Conservation (phyloP, 2,329 filamentous ascomycete genomes). For the Fusarium tanahbumbuense region DNA sequence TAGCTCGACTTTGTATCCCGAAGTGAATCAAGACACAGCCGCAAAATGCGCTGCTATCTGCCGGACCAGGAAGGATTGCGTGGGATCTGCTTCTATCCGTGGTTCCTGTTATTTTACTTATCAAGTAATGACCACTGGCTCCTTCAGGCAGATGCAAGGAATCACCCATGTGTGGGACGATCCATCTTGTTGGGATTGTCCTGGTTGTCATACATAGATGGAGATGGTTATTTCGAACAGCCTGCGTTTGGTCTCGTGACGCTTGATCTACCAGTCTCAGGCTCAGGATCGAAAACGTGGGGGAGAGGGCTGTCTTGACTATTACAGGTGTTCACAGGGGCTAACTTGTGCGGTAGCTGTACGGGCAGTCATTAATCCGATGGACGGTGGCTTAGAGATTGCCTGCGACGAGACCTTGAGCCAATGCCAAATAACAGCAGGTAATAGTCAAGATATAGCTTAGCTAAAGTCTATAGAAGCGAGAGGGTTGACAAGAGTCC, state of each 20-base stretch:
- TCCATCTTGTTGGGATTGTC: not conserved
- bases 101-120: not conserved
- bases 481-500: no score
- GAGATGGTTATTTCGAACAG: rapidly evolving
- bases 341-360: no score
- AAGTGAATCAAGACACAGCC: not conserved
- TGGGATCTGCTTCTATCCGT: not conserved
- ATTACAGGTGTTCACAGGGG: no score
- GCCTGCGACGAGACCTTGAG: not conserved
- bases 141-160: not conserved
- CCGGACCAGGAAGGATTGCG: not conserved
- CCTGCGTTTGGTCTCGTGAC: rapidly evolving
- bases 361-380: no score
- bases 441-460: no score
- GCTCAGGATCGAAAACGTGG: no score
- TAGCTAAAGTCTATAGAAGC: no score
- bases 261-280: not conserved
- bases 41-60: not conserved
- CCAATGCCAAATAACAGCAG: not conserved
- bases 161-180: not conserved
- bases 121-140: rapidly evolving
- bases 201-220: not conserved
- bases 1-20: not conserved
- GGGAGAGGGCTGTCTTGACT: no score
- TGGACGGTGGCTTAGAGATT: no score